Conservation (phyloP, 2,329 filamentous ascomycete genomes). For the Botrytis fabae region DNA sequence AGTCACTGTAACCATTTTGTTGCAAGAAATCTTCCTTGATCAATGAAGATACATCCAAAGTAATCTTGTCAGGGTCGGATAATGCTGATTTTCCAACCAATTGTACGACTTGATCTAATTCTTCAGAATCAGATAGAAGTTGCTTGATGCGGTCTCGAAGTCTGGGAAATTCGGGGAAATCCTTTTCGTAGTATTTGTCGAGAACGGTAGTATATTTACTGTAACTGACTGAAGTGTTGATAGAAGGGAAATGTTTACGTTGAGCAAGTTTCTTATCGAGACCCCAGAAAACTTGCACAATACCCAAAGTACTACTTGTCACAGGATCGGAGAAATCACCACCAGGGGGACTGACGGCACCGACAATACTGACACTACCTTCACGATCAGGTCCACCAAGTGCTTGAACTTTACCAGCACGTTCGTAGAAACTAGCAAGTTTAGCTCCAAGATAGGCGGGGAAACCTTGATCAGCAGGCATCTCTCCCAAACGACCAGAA, state of each 20-base stretch:
- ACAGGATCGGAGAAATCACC: slow-evolving; percentile 99
- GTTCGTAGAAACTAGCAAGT: slow-evolving; percentile 98
- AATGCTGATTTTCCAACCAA: slow-evolving; percentile 96
- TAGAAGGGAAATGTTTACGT: slow-evolving; percentile 97
- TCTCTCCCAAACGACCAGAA: slow-evolving; percentile 97
- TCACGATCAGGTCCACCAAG: slow-evolving; percentile 86
- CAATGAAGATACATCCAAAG: slow-evolving; percentile 83
- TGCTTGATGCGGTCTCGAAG: slow-evolving; percentile 92
- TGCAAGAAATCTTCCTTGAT: slow-evolving; percentile 99
- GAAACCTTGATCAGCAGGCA: slow-evolving; percentile 99
- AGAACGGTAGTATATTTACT: slow-evolving; percentile 90
- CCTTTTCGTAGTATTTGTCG: slow-evolving; percentile 91
- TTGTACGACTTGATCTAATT: slow-evolving; percentile 97
- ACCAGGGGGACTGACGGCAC: slow-evolving; percentile 93
- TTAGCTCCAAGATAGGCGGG: slow-evolving; percentile 96
- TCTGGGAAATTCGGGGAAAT: slow-evolving; percentile 90
- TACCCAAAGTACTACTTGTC: slow-evolving; percentile 88
- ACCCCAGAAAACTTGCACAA: slow-evolving; percentile 99
- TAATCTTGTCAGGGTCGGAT: slow-evolving; percentile 97
- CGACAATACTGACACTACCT: slow-evolving; percentile 96
- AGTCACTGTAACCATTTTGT: slow-evolving; percentile 98
- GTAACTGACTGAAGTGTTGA: slow-evolving; percentile 94
- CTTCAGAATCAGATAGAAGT: slow-evolving; percentile 90
- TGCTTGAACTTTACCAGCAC: slow-evolving; percentile 82
- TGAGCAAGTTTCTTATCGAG: slow-evolving; percentile 99